Conservation (phyloP, 139 green algal genomes). For the Spirogloea muscicola region DNA sequence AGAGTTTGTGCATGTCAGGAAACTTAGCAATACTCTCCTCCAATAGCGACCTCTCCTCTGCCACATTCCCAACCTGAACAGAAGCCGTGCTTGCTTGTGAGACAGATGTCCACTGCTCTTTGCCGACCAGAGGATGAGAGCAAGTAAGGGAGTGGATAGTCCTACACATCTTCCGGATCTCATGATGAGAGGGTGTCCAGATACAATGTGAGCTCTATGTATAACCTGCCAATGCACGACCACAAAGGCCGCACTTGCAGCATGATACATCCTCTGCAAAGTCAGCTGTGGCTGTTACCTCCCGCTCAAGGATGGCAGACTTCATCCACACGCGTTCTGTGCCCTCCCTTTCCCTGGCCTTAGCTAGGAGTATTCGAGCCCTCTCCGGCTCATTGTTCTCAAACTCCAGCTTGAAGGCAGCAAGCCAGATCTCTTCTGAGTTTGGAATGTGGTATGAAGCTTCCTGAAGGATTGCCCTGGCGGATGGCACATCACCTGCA, state of each 20-base stretch:
- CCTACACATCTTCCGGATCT: too few relatives aligned
- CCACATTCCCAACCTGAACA: constrained; percentile 64
- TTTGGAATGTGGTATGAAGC: constrained; percentile 85
- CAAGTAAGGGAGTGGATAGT: too few relatives aligned
- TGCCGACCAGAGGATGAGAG: too few relatives aligned
- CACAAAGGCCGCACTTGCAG: too few relatives aligned
- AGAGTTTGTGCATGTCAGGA: constrained; percentile 82
- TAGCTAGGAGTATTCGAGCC: constrained; percentile 60
- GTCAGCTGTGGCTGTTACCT: too few relatives aligned
- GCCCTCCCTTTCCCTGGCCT: constrained; percentile 67
- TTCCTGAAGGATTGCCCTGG: constrained; percentile 73
- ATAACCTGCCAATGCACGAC: too few relatives aligned
- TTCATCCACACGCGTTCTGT: constrained; percentile 96
- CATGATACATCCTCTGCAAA: too few relatives aligned
- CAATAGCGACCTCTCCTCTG: constrained; percentile 64
- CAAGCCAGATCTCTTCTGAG: constrained; percentile 92
- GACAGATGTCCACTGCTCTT: too few relatives aligned
- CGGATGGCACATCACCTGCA: constrained; percentile 68
- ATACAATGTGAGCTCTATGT: too few relatives aligned
- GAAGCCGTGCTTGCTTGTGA: too few relatives aligned
- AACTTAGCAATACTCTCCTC: constrained; percentile 69
- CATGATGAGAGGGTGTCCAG: too few relatives aligned
- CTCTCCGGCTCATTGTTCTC: constrained; percentile 84
- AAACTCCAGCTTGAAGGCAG: constrained; percentile 98
- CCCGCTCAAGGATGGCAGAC: constrained; percentile 85